Evolutionary conservation across 257 asterid species (phyloP).

Genomic region (Ocimum tenuiflorum): DNA sequence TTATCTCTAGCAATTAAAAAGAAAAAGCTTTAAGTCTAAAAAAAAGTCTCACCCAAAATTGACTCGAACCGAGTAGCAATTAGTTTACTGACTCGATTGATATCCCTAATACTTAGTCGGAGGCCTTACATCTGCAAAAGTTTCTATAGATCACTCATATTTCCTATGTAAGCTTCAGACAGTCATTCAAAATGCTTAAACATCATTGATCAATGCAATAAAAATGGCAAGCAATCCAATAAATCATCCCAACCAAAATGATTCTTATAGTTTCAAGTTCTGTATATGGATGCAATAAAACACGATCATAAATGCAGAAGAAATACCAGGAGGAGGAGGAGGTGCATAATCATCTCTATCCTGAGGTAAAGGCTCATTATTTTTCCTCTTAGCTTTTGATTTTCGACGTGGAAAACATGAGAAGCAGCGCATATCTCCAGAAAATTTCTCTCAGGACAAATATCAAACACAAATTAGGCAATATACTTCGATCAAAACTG

Average conservation of each 20-base stretch:
- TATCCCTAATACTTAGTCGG: too few relatives aligned
- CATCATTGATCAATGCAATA: not conserved
- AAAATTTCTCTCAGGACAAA: not conserved
- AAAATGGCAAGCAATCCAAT: not conserved
- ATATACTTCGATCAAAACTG: not conserved
- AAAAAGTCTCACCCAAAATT: too few relatives aligned
- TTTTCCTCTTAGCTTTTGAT: conserved; percentile 10
- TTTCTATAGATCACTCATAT: too few relatives aligned
- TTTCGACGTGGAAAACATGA: conserved; percentile 51
- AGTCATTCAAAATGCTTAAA: too few relatives aligned
- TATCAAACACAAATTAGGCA: not conserved
- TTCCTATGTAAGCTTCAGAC: too few relatives aligned
- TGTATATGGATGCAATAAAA: not conserved
- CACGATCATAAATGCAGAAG: not conserved
- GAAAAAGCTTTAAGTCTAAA: too few relatives aligned
- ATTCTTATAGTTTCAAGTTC: not conserved
- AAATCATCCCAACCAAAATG: not conserved
- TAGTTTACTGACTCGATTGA: too few relatives aligned
- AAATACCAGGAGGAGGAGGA: conserved; percentile 28
- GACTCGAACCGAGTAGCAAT: too few relatives aligned
- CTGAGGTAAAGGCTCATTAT: conserved; percentile 31
- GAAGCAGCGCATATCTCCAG: conserved; percentile 52
- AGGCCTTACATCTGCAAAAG: too few relatives aligned
- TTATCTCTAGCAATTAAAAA: too few relatives aligned
- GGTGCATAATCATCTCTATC: conserved; percentile 18